Evolutionary conservation across 129 eudicot species (phyloP), one percentile per base, ranked within the genome.

Genomic region (Calendula officinalis): DNA sequence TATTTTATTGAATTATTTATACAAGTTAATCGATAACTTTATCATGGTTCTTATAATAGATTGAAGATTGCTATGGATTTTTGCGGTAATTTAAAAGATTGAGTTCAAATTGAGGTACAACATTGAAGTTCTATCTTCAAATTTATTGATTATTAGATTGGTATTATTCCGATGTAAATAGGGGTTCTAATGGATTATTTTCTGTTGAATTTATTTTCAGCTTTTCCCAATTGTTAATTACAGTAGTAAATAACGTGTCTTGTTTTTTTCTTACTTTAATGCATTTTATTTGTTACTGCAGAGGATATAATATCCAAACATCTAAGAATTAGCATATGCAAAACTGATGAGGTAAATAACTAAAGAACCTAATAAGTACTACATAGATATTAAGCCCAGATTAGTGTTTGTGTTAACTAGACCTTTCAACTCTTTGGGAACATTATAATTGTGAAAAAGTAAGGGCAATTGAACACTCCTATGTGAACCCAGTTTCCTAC

Each of bases 261-360:
- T n/a, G n/a, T n/a, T n/a, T n/a, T n/a, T n/a, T n/a, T n/a, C 56
- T 14, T 17, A 27, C 56, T 62, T 22, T 53, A 61, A 58, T 50
- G 44, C 66, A 34, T 53, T 49, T 72, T 62, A 30, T 82, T 60
- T 49, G 45, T 82, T 48, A 47, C 76, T 60, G 82, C 96, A 91
- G 98, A 92, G 43, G 89, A 81, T 73, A 78, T 92, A 74, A 92
- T 88, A 81, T 78, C 85, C 62, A 88, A 80, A 65, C 87, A 86
- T 76, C 91, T 92, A 54, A 85, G 75, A 78, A 83, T 92, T 66
- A 85, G n/a, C 96, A 13, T 92, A 85, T 80, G 99, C 99, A 42
- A 96, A 92, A 77, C 84, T 92, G 27, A 88, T 76, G 96, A 92
- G 99, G 99, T 92, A 75, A 78, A 54, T 46, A 45, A n/a, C 62